Evolutionary conservation across 345 rosid genomes (phyloP), one percentile per base, ranked within the genome.

Genomic region (Hibiscus mutabilis): DNA sequence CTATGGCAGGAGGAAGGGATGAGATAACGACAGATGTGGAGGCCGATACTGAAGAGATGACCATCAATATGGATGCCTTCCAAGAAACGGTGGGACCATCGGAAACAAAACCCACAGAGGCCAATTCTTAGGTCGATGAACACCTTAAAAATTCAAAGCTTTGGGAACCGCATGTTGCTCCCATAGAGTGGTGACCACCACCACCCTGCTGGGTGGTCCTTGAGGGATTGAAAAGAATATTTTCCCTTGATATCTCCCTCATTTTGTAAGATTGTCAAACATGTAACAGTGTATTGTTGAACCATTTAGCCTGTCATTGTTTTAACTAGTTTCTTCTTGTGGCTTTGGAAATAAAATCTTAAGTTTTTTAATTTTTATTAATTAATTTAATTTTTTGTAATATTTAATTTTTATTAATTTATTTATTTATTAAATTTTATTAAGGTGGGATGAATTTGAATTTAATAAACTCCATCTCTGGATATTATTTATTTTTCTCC

Each of bases 1-100:
- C 87, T n/a, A 47, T 77, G 71, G 85, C 60, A 52, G 86, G 84
- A 22, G 91, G 87, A 22, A 77, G 85, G 74, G 93, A 91, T 80
- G 96, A 84, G 81, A 78, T 85, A 72, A 86, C 87, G 92, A 78
- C 90, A 4, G 96, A 81, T 79, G 89, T 83, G 61, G 97, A 85
- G 75, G 84, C 88, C 22, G 88, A 87, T 60, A 80, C 83, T 61
- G 91, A 88, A 69, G 86, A 85, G 63, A 83, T 86, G 87, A 81
- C 92, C 61, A 80, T 85, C 1, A 93, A 88, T 71, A 81, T 83
- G 87, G 93, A 92, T 73, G 80, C 90, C 63, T 79, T 83, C 18
- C 89, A 83, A 67, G 89, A 83, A 13, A 82, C 80, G 31, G 86
- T 76, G 15, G 82, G 77, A 73, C 75, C 89, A 58, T 75, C 91